These are phyloP conservation scores for Aquanectria penicillioides DNA, from an alignment of 2,329 filamentous ascomycete species.

Conservation along the genomic window DNA sequence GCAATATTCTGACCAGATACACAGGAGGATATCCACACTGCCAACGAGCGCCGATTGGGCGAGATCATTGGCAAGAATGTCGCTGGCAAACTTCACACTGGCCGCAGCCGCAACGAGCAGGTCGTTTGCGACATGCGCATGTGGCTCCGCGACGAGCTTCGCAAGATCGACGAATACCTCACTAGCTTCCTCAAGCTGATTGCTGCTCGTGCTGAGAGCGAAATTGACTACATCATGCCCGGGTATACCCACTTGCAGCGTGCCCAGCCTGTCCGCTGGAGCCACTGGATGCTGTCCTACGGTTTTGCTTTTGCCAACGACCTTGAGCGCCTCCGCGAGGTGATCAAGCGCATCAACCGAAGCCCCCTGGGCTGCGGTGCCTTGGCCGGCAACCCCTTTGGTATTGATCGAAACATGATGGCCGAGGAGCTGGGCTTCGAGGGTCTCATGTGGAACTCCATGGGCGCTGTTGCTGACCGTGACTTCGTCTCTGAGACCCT, in stretches of 20 bases:
- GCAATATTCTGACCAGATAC: background rate
- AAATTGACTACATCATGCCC: slow-evolving; percentile 77
- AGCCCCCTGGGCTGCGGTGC: slow-evolving; percentile 79
- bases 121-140: slow-evolving; percentile 78
- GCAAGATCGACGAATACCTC: slow-evolving; percentile 37
- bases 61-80: slow-evolving; percentile 77
- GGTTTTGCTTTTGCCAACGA: slow-evolving; percentile 77
- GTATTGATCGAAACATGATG: slow-evolving; percentile 81
- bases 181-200: slow-evolving; percentile 38
- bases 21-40: slow-evolving; percentile 58
- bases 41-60: slow-evolving; percentile 65
- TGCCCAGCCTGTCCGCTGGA: slow-evolving; percentile 82
- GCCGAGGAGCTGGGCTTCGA: slow-evolving; percentile 85
- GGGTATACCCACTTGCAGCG: slow-evolving; percentile 90
- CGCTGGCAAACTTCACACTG: slow-evolving; percentile 78
- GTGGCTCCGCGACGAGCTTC: slow-evolving; percentile 56
- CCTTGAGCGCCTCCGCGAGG: slow-evolving; percentile 79
- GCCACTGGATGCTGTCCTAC: slow-evolving; percentile 83
- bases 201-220: slow-evolving; percentile 46
- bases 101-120: slow-evolving; percentile 77
- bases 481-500: slow-evolving; percentile 87
- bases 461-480: slow-evolving; percentile 79
- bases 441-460: slow-evolving; percentile 78
- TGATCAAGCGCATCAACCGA: slow-evolving; percentile 78
- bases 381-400: slow-evolving; percentile 83